Conservation (phyloP, 805 yeast species). For the Candida germanica region DNA sequence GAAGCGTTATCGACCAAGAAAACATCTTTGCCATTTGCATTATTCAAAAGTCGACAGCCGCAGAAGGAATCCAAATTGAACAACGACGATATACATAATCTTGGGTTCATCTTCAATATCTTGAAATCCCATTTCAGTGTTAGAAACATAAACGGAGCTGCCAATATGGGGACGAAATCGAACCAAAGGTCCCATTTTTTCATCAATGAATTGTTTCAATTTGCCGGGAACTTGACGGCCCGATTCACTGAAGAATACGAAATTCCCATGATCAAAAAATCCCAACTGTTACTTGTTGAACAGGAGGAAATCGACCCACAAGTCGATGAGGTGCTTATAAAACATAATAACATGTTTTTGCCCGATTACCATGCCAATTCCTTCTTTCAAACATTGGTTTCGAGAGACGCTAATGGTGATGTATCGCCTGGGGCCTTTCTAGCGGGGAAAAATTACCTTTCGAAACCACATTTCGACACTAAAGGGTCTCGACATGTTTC, state of each 20-base stretch:
- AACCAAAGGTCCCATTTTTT: conserved; percentile 19
- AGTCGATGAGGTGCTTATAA: conserved; percentile 26
- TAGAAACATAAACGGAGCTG: conserved; percentile 30
- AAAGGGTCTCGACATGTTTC: conserved; percentile 17
- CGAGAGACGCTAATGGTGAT: conserved; percentile 33
- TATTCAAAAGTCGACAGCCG: conserved; percentile 12
- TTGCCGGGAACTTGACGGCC: conserved; percentile 24
- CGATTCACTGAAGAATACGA: conserved; percentile 18
- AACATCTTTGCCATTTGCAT: conserved; percentile 17
- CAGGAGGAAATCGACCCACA: conserved; percentile 7
- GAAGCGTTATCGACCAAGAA: conserved; percentile 25
- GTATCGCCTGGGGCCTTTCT: conserved; percentile 32
- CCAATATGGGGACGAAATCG: conserved; percentile 11
- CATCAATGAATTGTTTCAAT: conserved; percentile 22
- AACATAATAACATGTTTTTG: conserved; percentile 33
- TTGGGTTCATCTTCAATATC: conserved; percentile 30
- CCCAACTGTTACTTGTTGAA: conserved; percentile 17
- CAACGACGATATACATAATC: conserved; percentile 27
- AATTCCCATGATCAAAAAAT: conserved; percentile 16
- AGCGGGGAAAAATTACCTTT: conserved; percentile 32
- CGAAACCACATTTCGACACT: not conserved
- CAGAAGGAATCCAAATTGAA: conserved; percentile 11
- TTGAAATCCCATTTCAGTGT: conserved; percentile 30
- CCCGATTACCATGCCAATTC: conserved; percentile 34
- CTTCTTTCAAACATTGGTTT: conserved; percentile 35